Base-by-base conservation (phyloP, 2,329 filamentous ascomycete species). In the Dendryphion nanum region DNA sequence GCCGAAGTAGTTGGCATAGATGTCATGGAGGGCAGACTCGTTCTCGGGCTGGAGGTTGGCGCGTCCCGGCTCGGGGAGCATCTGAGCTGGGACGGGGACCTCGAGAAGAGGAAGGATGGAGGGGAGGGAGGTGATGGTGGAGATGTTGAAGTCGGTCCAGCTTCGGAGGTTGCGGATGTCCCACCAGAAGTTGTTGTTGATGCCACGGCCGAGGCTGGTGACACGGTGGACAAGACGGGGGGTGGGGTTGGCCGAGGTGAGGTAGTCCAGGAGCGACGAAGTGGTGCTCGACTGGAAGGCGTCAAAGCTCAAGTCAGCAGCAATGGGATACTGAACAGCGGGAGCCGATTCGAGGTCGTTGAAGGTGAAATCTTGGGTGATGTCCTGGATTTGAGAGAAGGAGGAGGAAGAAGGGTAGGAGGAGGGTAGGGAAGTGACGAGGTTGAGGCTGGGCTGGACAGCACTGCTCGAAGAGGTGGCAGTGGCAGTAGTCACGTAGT, bases 171-270 rank as follows among this genome's bases (percentile, higher is more conserved):
- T 91, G 51, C 91, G 86, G 41, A 95, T 78, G 58, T 97, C 91
- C 86, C 89, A 96, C 91, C 91, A 97, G 67, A 91, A 95, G 71
- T 95, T 83, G 64, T 84, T 88, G 55, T 78, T 84, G 67, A 76
- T 78, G 57, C 76, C 82, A 63, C 81, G 86, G 47, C 74, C 79
- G 69, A 82, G 62, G 60, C 85, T 83, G 42, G 85, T 86, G 50
- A 91, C 79, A 50, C 84, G 86, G 57, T 85, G 85, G 24, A 95
- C 88, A 21, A 95, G 74, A 28, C 85, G 84, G 14, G 90, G 85
- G 16, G 88, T 83, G 15, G 90, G 89, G 59, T 94, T 95, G 43
- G 86, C 70, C 0, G 77, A 74, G 3, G 85, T 89, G 33, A 97
- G 79, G 67, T 93, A 95, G 45, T 77, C 76, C 53, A 89, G 74